Percentiles rank a stretch among this genome's conserved stretches.
Evolutionary conservation across 176 grass and related monocot species (phyloP).

Genomic region (Raddia guianensis): DNA sequence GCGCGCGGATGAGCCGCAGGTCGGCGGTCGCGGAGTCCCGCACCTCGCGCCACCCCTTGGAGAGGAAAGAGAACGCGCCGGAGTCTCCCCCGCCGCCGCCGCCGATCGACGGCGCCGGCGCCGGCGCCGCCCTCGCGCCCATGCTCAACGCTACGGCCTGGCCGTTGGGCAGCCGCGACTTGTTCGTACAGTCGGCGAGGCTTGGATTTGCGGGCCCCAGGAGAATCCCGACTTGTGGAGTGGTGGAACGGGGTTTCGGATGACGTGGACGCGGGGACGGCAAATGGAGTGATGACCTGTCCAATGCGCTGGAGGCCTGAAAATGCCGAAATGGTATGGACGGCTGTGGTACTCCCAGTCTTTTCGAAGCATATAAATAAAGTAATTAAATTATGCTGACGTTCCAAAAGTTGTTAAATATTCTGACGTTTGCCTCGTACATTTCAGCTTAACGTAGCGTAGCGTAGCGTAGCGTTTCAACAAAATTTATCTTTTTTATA

Average conservation of each 20-base stretch:
- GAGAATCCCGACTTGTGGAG: conserved; percentile 17
- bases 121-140: conserved; percentile 14
- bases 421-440: too few species aligned
- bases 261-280: conserved; percentile 23
- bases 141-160: conserved; percentile 1
- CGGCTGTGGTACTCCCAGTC: neutral
- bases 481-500: too few species aligned
- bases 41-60: conserved; percentile 76
- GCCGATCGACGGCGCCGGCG: neutral
- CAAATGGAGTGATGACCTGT: neutral
- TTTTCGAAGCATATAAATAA: too few species aligned
- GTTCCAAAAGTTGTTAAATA: too few species aligned
- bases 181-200: neutral
- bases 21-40: conserved; percentile 71
- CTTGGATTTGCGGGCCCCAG: neutral
- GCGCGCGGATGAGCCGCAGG: conserved; percentile 66
- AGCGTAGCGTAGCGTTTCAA: too few species aligned
- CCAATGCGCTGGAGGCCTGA: neutral
- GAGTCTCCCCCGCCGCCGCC: conserved; percentile 3
- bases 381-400: too few species aligned
- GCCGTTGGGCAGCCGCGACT: neutral
- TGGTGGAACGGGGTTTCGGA: neutral
- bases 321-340: neutral
- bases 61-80: conserved; percentile 59
- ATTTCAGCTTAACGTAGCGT: too few species aligned